Evolutionary conservation across 768 basidiomycete genomes (phyloP), one percentile per base, ranked within the genome.

Genomic region (Suillus luteus): DNA sequence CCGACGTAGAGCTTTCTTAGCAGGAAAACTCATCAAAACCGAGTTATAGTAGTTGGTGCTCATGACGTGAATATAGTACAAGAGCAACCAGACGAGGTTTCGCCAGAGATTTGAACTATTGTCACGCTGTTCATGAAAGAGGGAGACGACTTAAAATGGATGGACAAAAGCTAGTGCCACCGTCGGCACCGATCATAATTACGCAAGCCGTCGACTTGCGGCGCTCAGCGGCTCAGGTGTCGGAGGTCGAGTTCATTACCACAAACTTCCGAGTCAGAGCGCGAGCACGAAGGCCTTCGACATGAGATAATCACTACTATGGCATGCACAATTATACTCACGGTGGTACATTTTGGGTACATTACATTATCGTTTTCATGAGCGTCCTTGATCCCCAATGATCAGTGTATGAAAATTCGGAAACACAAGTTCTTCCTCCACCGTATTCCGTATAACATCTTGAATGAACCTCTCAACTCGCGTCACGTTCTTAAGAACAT

Each of bases 351-450:
- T n/a, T n/a, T n/a, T n/a, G n/a, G n/a, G n/a, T n/a, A n/a, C 63
- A 49, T 9, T 24, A 37, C 37, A 54, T 54, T 40, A 41, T 31
- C 19, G 44, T 43, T 59, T 55, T 31, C 40, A 37, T 55, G 64
- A 64, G 57, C 54, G 62, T 12, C 63, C 64, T 65, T 71, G 70
- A 10, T 85, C 84, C 1, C 78, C 81, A 77, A 86, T 79, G 22
- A 90, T 72, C 63, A 88, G 71, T 0, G 95, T 96, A 77, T 96
- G 93, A 75, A 94, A 98, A 74, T 96, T 97, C 24, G 96, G 96
- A 76, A 95, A 98, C 6, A 97, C 93, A 19, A 98, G 82, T 77
- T 97, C 96, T 71, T 97, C 96, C 73, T 97, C 95, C 52, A 99
- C 78, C 2, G 95, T 96, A 75, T 93, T 98, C 65, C 96, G 85